A percentile compares a stretch with the other conserved stretches of the same genome.
Conservation (phyloP, 2,329 filamentous ascomycete genomes). For the Microsporum ferrugineum region DNA sequence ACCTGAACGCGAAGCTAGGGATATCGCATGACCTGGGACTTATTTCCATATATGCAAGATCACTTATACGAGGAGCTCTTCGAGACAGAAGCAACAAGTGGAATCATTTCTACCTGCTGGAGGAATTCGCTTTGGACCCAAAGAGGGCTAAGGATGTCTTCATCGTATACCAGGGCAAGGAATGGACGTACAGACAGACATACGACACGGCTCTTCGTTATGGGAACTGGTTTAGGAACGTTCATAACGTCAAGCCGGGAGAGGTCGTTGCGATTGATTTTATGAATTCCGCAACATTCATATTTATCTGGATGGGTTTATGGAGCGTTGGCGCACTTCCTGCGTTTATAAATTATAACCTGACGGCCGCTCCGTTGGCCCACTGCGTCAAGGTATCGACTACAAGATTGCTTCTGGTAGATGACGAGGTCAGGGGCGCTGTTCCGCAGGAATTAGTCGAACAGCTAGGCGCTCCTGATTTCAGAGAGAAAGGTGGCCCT, state of each 20-base stretch:
- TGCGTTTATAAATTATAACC: constrained; percentile 81
- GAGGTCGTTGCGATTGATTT: constrained; percentile 74
- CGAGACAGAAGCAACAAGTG: constrained; percentile 49
- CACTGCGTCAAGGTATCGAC: constrained; percentile 64
- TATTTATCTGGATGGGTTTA: constrained; percentile 64
- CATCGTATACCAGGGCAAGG: constrained; percentile 54
- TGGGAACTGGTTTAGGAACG: constrained; percentile 60
- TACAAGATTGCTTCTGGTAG: constrained; percentile 57
- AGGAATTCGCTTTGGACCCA: constrained; percentile 52
- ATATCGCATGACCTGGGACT: constrained; percentile 55
- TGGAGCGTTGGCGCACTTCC: constrained; percentile 76
- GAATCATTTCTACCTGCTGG: constrained; percentile 65
- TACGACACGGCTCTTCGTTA: constrained; percentile 63
- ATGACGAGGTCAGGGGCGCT: constrained; percentile 50
- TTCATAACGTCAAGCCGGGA: constrained; percentile 51
- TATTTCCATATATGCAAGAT: constrained; percentile 44
- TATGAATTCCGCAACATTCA: constrained; percentile 66
- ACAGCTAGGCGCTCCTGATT: constrained; percentile 30
- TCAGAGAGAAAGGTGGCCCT: constrained; percentile 29
- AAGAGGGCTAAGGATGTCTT: constrained; percentile 42
- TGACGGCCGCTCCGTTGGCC: constrained; percentile 56
- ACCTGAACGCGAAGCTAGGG: constrained; percentile 60
- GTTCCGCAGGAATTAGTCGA: constrained; percentile 33
- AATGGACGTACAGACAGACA: constrained; percentile 62
- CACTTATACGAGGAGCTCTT: constrained; percentile 34